A percentile compares a stretch with the other conserved stretches of the same genome.
These are phyloP conservation scores for Lasiodiplodia sp. DNA, from an alignment of 2,329 filamentous ascomycete species.

Conservation along the genomic window DNA sequence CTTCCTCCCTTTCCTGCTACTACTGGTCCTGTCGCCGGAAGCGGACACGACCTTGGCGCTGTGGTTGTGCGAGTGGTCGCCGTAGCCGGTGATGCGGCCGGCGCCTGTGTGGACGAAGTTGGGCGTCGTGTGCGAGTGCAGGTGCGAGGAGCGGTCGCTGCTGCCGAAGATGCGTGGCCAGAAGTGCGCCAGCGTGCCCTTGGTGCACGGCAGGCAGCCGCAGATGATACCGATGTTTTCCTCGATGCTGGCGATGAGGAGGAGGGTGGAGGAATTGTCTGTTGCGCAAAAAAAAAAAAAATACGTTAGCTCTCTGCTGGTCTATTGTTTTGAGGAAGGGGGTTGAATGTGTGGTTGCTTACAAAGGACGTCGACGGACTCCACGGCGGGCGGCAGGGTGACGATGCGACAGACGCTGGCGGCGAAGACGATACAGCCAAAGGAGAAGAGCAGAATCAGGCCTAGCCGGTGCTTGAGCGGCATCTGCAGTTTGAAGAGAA, in stretches of 20 bases:
- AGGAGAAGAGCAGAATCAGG: slow-evolving; percentile 32
- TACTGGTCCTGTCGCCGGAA: not conserved
- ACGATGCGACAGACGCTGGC: slow-evolving; percentile 20
- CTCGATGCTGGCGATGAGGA: slow-evolving; percentile 41
- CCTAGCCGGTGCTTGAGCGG: slow-evolving; percentile 32
- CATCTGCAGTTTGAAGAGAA: slow-evolving; percentile 35
- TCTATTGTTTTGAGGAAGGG: not conserved
- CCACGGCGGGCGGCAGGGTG: slow-evolving; percentile 3
- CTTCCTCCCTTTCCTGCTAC: not conserved
- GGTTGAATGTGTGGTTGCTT: not conserved
- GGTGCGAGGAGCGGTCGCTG: not conserved
- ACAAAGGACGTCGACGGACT: slow-evolving; percentile 10
- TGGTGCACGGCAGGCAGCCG: slow-evolving; percentile 43
- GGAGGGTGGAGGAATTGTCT: slow-evolving; percentile 38
- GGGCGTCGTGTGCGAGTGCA: not conserved
- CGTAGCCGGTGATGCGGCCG: slow-evolving; percentile 1
- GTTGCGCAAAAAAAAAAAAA: not conserved
- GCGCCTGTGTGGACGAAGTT: not conserved
- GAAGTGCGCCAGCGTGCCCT: slow-evolving; percentile 36
- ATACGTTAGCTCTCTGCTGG: too few relatives aligned
- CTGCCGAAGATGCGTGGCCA: slow-evolving; percentile 16
- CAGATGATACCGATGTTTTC: slow-evolving; percentile 41
- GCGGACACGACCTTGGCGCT: not conserved
- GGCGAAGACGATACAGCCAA: slow-evolving; percentile 30
- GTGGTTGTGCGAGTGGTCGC: slow-evolving; percentile 4